These are phyloP conservation scores for Rostrohypoxylon terebratum DNA, from an alignment of 495 filamentous ascomycete species.

Conservation along the genomic window DNA sequence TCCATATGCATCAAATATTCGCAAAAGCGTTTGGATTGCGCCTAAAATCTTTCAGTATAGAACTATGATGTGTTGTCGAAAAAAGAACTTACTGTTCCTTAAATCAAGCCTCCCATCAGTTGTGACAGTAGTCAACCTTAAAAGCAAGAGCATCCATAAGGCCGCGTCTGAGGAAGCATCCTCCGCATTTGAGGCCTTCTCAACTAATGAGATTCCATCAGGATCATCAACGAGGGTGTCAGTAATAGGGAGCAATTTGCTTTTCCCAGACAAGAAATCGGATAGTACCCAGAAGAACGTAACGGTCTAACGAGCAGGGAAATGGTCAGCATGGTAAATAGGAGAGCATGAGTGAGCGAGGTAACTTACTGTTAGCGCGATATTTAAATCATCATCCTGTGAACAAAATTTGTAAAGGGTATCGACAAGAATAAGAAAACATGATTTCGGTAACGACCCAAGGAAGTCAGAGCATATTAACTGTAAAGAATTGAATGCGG, in stretches of 20 bases:
- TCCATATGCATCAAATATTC: slow-evolving; percentile 92
- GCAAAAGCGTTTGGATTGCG: slow-evolving; percentile 87
- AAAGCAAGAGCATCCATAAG: slow-evolving; percentile 86
- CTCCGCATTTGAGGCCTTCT: slow-evolving; percentile 63
- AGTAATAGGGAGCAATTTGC: slow-evolving; percentile 60
- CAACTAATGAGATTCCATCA: slow-evolving; percentile 61
- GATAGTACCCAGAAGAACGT: slow-evolving; percentile 97
- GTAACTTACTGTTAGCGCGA: slow-evolving; percentile 80
- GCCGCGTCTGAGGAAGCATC: slow-evolving; percentile 67
- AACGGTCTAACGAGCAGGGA: slow-evolving; percentile 67
- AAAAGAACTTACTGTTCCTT: slow-evolving; percentile 73
- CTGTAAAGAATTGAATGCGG: slow-evolving; percentile 88
- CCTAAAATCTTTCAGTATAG: slow-evolving; percentile 52
- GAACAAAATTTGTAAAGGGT: slow-evolving; percentile 87
- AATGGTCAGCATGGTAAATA: slow-evolving; percentile 43
- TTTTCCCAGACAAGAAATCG: slow-evolving; percentile 75
- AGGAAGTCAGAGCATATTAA: slow-evolving; percentile 96
- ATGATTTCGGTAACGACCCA: slow-evolving; percentile 77
- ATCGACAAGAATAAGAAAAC: slow-evolving; percentile 85
- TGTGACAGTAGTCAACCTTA: slow-evolving; percentile 80
- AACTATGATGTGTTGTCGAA: neutral
- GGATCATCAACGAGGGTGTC: slow-evolving; percentile 62
- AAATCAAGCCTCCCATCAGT: slow-evolving; percentile 84
- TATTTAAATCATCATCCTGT: slow-evolving; percentile 92
- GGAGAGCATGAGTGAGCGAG: no score